phyloP scores from a whole-genome alignment of 805 yeast species.

The Candida lessepsii region DNA sequence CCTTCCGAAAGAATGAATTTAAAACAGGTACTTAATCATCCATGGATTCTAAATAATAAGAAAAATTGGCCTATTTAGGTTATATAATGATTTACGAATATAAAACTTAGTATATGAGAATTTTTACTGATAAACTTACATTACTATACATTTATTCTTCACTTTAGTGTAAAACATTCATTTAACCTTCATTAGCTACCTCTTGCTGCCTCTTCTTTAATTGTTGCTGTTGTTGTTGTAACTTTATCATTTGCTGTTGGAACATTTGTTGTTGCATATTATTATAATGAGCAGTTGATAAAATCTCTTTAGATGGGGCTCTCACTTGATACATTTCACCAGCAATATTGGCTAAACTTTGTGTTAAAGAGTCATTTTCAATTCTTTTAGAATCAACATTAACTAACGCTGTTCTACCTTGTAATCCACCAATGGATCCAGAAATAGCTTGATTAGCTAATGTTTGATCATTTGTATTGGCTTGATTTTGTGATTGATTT shows the following conservation, averaged over 20 bases:
- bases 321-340: slow-evolving; percentile 51
- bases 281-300: slow-evolving; percentile 42
- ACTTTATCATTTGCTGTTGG: slow-evolving; percentile 42
- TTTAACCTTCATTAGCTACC: slow-evolving; percentile 11
- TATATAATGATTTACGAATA: slow-evolving; percentile 5
- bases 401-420: slow-evolving; percentile 75
- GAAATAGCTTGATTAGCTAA: slow-evolving; percentile 48
- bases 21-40: slow-evolving; percentile 65
- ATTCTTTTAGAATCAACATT: slow-evolving; percentile 51
- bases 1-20: slow-evolving; percentile 67
- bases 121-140: slow-evolving; percentile 4
- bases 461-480: slow-evolving; percentile 31
- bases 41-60: slow-evolving; percentile 75
- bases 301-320: slow-evolving; percentile 45
- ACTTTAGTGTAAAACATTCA: slow-evolving; percentile 1
- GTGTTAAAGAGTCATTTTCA: slow-evolving; percentile 29
- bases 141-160: slow-evolving; percentile 6
- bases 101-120: no score
- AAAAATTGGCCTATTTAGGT: slow-evolving; percentile 52
- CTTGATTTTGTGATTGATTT: slow-evolving; percentile 20
- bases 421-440: slow-evolving; percentile 65
- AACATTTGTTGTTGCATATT: slow-evolving; percentile 43
- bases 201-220: slow-evolving; percentile 27
- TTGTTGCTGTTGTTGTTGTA: slow-evolving; percentile 36
- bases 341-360: slow-evolving; percentile 56